Base-by-base conservation (phyloP, 805 yeast genomes). In the Candida boleticola region DNA sequence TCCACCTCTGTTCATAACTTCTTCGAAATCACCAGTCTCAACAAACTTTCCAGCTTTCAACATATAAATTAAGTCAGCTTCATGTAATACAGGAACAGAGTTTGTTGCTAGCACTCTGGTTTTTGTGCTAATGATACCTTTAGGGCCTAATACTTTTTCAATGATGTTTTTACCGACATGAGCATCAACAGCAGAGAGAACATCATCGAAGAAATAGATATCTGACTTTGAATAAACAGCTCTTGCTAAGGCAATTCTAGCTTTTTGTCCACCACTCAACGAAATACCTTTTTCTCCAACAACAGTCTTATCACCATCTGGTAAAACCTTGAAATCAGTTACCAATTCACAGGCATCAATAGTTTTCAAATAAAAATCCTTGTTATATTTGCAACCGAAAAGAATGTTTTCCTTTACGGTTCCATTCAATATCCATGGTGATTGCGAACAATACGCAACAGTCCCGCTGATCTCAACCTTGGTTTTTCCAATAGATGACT, bases 21-120 rank as follows among this genome's bases (percentile, higher is more conserved):
- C 74, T 5, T 64, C 55, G 55, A 74, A 84, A 5, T 71, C 65
- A 10, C 88, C 70, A n/a, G 55, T 46, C 45, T 68, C 74, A n/a
- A 51, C 43, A 18, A 68, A 60, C 16, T 52, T 45, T 5, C 66
- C 66, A 18, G 42, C 47, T 29, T 51, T 53, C 42, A 68, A 52
- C 42, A 65, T 54, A 36, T 55, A 60, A 33, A 66, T 66, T 36
- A 58, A 55, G 40, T 58, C 53, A 13, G 73, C 69, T 39, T 58
- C 51, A 29, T 63, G 64, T 41, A 68, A 54, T 13, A 68, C 66
- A 29, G 57, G 50, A 27, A 66, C 68, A 3, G 69, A 60, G 45
- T 68, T 68, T 2, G 74, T 68, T 17, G 73, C 73, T 34, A 68
- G 58, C 29, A 68, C 50, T 29, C 59, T 54, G 4, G 73, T 64